Evolutionary conservation across 2,329 filamentous ascomycete species (phyloP).

Genomic region (Curvularia sp.): DNA sequence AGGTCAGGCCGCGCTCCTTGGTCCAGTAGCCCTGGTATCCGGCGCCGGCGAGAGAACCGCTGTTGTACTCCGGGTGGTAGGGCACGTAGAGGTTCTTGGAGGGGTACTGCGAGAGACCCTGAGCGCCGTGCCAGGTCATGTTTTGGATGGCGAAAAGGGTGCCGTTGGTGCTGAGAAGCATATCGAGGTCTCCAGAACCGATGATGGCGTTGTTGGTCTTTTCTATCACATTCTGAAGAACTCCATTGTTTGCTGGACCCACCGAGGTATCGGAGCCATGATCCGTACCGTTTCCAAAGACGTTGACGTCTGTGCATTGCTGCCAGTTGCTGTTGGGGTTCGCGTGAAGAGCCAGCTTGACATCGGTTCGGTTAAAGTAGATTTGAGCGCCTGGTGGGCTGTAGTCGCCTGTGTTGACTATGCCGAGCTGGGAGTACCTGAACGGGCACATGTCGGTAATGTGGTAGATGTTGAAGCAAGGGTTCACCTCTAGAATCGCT

Average conservation of each 20-base stretch:
- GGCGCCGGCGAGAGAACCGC: constrained; percentile 49
- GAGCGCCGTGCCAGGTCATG: constrained; percentile 60
- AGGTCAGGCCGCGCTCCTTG: constrained; percentile 55
- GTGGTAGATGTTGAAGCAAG: constrained; percentile 61
- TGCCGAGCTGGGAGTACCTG: constrained; percentile 48
- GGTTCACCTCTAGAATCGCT: constrained; percentile 54
- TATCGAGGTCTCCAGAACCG: constrained; percentile 58
- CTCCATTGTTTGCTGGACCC: constrained; percentile 51
- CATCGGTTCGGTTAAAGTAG: constrained; percentile 62
- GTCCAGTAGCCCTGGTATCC: constrained; percentile 53
- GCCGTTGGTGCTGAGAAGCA: constrained; percentile 59
- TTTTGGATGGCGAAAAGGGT: constrained; percentile 62
- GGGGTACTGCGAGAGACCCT: constrained; percentile 56
- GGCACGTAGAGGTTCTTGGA: constrained; percentile 53
- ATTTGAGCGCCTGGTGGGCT: constrained; percentile 48
- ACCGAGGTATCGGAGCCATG: constrained; percentile 43
- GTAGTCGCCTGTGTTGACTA: constrained; percentile 51
- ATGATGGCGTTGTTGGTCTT: constrained; percentile 60
- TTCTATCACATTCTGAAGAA: constrained; percentile 59
- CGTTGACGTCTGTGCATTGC: constrained; percentile 52
- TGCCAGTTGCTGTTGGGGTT: constrained; percentile 52
- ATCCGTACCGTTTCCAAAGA: constrained; percentile 50
- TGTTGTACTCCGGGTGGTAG: constrained; percentile 54
- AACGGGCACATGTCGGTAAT: constrained; percentile 56
- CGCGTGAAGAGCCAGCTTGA: constrained; percentile 59